Conservation (phyloP, 805 yeast genomes). For the Scheffersomyces ergatensis region DNA sequence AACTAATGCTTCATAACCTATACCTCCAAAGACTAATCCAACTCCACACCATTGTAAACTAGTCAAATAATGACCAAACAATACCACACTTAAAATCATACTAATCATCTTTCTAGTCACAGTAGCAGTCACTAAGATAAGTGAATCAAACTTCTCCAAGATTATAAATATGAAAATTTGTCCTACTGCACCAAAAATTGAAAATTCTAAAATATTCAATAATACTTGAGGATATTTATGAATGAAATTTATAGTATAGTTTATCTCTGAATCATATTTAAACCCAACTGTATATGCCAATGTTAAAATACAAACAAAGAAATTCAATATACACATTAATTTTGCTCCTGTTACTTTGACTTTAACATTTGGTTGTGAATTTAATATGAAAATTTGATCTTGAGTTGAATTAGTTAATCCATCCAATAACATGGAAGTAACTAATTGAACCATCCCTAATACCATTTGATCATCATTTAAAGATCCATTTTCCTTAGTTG, state of each 20-base stretch:
- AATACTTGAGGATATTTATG: slow-evolving; percentile 51
- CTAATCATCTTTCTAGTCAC: slow-evolving; percentile 96
- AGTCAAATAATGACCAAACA: slow-evolving; percentile 77
- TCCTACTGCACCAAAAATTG: slow-evolving; percentile 83
- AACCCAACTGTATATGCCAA: slow-evolving; percentile 43
- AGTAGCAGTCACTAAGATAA: slow-evolving; percentile 85
- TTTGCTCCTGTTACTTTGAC: slow-evolving; percentile 75
- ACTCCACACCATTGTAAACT: slow-evolving; percentile 78
- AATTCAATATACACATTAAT: slow-evolving; percentile 70
- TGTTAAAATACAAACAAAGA: slow-evolving; percentile 46
- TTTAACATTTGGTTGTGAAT: slow-evolving; percentile 8
- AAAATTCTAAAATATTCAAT: slow-evolving; percentile 61
- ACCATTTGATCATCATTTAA: slow-evolving; percentile 41
- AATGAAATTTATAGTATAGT: slow-evolving; percentile 49
- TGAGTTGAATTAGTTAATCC: slow-evolving; percentile 94
- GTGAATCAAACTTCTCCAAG: slow-evolving; percentile 78
- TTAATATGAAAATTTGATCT: slow-evolving; percentile 68
- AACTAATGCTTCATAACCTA: slow-evolving; percentile 68
- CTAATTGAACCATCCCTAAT: slow-evolving; percentile 61
- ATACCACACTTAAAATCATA: slow-evolving; percentile 82
- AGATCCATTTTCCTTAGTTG: slow-evolving; percentile 18
- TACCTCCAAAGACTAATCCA: slow-evolving; percentile 76
- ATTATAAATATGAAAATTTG: slow-evolving; percentile 91
- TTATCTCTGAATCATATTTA: slow-evolving; percentile 45
- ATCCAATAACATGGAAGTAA: slow-evolving; percentile 70